Percentiles rank a stretch among this genome's conserved stretches.
Evolutionary conservation across 1,284 basidiomycete genomes (phyloP).

Genomic region (Fomitopsis pinicola): DNA sequence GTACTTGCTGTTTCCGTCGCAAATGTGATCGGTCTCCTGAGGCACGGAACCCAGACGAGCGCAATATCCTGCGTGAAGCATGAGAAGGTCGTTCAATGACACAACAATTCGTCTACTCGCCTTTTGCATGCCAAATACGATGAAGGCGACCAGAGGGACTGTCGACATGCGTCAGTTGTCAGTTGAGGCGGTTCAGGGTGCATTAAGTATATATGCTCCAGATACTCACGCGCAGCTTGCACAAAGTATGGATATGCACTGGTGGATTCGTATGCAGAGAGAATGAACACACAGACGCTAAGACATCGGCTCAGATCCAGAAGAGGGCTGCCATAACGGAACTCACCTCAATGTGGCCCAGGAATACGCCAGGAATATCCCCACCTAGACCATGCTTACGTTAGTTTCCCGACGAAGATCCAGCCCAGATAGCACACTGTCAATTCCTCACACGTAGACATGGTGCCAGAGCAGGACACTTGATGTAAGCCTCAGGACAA

Average conservation of each 20-base stretch:
- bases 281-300: slow-evolving; percentile 39
- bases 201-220: background rate
- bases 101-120: slow-evolving; percentile 19
- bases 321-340: background rate
- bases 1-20: background rate
- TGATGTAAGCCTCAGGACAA: slow-evolving; percentile 37
- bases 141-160: slow-evolving; percentile 42
- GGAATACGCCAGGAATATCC: slow-evolving; percentile 30
- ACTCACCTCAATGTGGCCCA: slow-evolving; percentile 14
- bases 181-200: background rate
- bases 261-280: slow-evolving; percentile 23
- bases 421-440: no score
- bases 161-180: background rate
- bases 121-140: slow-evolving; percentile 46
- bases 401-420: no score
- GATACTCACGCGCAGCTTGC: slow-evolving; percentile 43
- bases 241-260: slow-evolving; percentile 42
- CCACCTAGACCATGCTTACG: slow-evolving; percentile 7
- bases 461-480: slow-evolving; percentile 29
- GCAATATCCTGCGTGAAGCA: slow-evolving; percentile 31
- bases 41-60: slow-evolving; percentile 6
- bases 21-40: background rate
- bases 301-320: background rate
- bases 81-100: background rate
- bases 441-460: slow-evolving; percentile 21